These are phyloP conservation scores for Globisporangium abappressorium DNA, from an alignment of 352 stramenopile genomes.

Conservation along the genomic window DNA sequence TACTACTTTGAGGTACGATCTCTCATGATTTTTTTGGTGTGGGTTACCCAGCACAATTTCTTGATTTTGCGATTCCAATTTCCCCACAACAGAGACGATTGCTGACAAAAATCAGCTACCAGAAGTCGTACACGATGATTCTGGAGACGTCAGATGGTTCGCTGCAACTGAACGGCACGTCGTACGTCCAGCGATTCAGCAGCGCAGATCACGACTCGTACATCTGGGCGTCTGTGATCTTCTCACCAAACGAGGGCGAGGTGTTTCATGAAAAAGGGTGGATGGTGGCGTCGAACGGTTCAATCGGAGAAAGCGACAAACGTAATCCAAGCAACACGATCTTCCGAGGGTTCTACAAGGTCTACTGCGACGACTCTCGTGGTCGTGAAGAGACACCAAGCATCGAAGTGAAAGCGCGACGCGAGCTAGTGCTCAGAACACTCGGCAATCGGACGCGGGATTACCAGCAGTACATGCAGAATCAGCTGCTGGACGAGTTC, in stretches of 20 bases:
- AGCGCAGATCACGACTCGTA: neutral
- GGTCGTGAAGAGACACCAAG: too few species aligned
- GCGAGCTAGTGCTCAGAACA: constrained; percentile 5
- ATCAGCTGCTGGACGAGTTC: neutral
- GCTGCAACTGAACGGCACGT: constrained; percentile 5
- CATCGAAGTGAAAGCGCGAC: neutral
- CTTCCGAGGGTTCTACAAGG: neutral
- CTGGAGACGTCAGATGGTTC: neutral
- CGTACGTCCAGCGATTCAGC: constrained; percentile 5
- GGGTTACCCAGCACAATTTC: too few species aligned
- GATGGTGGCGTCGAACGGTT: constrained; percentile 1
- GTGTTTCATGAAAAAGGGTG: constrained; percentile 11
- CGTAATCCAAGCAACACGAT: neutral
- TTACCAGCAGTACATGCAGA: constrained; percentile 6
- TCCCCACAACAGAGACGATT: neutral
- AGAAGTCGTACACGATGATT: too few species aligned
- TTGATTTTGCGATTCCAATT: too few species aligned
- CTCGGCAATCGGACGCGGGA: neutral
- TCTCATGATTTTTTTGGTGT: neutral
- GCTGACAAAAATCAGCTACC: neutral
- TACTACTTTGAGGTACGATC: constrained; percentile 1
- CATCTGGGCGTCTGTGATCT: neutral
- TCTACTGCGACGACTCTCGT: too few species aligned
- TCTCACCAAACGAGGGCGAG: neutral
- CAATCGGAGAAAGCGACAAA: neutral